Base-by-base conservation (phyloP, 345 rosid genomes). In the Ailanthus altissimus region DNA sequence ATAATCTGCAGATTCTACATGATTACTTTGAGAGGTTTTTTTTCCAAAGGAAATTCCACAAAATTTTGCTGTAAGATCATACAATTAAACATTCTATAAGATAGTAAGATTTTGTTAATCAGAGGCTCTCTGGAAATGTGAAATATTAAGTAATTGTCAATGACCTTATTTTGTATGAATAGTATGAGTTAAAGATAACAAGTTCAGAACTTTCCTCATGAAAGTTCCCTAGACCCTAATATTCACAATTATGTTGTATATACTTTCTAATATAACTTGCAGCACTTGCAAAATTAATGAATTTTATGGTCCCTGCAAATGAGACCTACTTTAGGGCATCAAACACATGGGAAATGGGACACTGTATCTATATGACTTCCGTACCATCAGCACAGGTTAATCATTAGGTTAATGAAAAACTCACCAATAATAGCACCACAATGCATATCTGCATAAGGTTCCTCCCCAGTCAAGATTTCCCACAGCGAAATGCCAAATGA, bases 341-440 rank as follows among this genome's bases (percentile, higher is more conserved):
- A 2, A 66, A 66, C 53, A 43, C 51, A 45, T 23, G 50, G 16
- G 25, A 66, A 46, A 11, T 38, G 20, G 15, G 50, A 6, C 32
- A 36, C 53, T 23, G 42, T 40, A 57, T 50, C 54, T 18, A 15
- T 47, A 11, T 50, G 54, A 50, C 54, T 50, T 50, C 20, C 20
- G 38, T 32, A 80, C 16, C 46, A 54, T 9, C 67, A 64, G 40
- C 21, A 23, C 7, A 45, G 8, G 23, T 26, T 23, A 61, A 50
- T 2, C 6, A 75, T 13, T 64, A 75, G 56, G 26, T 54, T 54
- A 32, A 54, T 23, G 47, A 64, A 8, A 46, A 47, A 15, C 88
- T 77, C 75, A 91, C 95, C 91, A 75, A 91, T 91, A 67, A 91
- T 88, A 42, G 95, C 93, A 72, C 95, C 95, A 70, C 91, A 89